phyloP scores from a whole-genome alignment of 139 green algal species.

The Chlorella sorokiniana region DNA sequence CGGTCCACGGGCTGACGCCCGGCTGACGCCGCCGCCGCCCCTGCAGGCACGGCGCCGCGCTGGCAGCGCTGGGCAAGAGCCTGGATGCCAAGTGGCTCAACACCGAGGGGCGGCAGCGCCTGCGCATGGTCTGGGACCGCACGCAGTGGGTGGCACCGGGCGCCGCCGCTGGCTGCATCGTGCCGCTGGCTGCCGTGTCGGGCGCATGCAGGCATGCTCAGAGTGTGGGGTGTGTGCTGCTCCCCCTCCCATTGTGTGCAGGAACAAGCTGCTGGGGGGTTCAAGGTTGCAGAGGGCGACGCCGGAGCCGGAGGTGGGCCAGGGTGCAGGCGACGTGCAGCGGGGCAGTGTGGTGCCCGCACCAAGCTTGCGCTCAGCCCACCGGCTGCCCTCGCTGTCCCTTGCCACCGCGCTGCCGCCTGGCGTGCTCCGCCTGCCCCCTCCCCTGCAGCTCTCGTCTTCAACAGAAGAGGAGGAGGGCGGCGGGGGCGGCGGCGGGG shows the following conservation, averaged over 20 bases:
- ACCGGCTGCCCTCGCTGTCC: too few species aligned
- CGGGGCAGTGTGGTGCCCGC: too few species aligned
- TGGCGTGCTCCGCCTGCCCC: too few species aligned
- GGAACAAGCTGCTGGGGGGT: constrained; percentile 29
- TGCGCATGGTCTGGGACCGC: constrained; percentile 14
- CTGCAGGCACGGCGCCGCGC: constrained; percentile 13
- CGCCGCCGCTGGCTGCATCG: background rate
- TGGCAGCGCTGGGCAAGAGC: background rate
- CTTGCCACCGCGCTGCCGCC: too few species aligned
- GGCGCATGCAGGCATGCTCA: background rate
- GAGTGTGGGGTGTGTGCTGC: background rate
- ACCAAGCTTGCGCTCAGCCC: too few species aligned
- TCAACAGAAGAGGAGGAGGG: too few species aligned
- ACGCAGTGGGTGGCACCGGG: background rate
- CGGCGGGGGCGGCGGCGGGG: too few species aligned
- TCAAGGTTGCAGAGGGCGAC: constrained; percentile 14
- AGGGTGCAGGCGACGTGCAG: too few species aligned
- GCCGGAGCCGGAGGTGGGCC: background rate
- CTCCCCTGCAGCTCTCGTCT: too few species aligned
- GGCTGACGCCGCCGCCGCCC: too few species aligned
- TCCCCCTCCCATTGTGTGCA: background rate
- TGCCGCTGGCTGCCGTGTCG: background rate
- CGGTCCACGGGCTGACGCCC: too few species aligned
- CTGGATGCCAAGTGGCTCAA: constrained; percentile 24
- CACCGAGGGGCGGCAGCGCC: background rate